Conservation (phyloP, 208 protist species). For the Leishmania lainsoni region DNA sequence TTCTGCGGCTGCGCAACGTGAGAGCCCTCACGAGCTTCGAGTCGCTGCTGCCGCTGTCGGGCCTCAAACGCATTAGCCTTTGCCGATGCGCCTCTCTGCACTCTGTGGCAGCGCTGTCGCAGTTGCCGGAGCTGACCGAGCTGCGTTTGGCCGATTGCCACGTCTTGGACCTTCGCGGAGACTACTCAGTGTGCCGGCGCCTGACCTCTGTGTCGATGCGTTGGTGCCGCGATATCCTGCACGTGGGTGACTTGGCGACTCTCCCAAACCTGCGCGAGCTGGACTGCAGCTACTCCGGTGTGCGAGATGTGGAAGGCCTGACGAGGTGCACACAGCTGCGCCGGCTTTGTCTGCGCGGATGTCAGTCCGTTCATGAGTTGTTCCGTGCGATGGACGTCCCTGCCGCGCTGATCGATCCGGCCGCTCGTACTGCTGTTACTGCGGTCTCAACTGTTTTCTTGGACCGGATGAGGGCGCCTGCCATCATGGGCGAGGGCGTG, state of each 20-base stretch:
- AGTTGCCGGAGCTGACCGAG: conserved; percentile 1
- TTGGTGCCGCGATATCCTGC: conserved; percentile 15
- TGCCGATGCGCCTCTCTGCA: conserved; percentile 14
- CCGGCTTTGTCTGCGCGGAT: conserved; percentile 21
- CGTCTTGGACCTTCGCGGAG: conserved; percentile 9
- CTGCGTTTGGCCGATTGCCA: conserved; percentile 13
- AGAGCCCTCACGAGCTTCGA: conserved; percentile 9
- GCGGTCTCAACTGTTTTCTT: not conserved
- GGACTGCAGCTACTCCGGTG: conserved; percentile 23
- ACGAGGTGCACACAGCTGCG: conserved; percentile 11
- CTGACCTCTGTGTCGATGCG: conserved; percentile 24
- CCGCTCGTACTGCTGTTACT: not conserved
- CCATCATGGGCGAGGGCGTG: not conserved
- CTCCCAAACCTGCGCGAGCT: conserved; percentile 15
- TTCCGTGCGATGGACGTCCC: not conserved
- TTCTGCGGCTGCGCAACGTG: conserved; percentile 20
- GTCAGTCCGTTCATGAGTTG: conserved; percentile 15
- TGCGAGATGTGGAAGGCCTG: conserved; percentile 9
- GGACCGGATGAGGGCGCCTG: not conserved
- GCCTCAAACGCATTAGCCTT: conserved; percentile 5
- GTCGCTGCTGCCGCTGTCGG: not conserved
- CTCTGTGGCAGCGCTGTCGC: conserved; percentile 17
- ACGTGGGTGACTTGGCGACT: conserved; percentile 18
- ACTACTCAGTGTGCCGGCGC: conserved; percentile 10
- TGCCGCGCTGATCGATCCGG: not conserved